Conservation (phyloP, 23 red algal genomes). For the Chondrus crispus region DNA sequence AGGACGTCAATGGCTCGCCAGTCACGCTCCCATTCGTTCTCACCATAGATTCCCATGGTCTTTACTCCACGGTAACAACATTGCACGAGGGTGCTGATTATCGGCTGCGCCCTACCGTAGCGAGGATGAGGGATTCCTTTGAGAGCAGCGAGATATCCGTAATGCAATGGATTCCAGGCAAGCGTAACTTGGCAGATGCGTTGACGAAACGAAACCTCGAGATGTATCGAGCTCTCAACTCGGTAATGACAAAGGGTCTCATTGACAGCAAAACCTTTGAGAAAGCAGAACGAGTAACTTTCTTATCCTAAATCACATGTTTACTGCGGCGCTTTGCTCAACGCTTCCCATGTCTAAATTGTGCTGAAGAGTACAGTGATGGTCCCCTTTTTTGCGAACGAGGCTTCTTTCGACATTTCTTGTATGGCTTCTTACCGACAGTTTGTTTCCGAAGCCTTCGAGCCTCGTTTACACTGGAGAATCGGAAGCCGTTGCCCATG, state of each 20-base stretch:
- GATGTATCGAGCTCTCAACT: slow-evolving; percentile 24
- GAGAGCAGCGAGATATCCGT: slow-evolving; percentile 1
- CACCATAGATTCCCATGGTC: slow-evolving; percentile 12
- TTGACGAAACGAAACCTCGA: slow-evolving; percentile 27
- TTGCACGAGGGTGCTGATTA: slow-evolving; percentile 40
- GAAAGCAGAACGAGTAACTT: background rate
- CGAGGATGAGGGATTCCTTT: slow-evolving; percentile 21
- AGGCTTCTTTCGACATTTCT: too few species aligned
- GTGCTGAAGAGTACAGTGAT: too few species aligned
- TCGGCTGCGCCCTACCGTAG: background rate
- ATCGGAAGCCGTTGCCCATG: too few species aligned
- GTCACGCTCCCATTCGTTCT: background rate
- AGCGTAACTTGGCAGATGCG: background rate
- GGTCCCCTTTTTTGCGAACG: too few species aligned
- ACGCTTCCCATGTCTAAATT: too few species aligned
- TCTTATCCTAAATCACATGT: too few species aligned
- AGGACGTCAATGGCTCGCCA: background rate
- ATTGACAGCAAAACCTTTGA: background rate
- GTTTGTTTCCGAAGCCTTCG: too few species aligned
- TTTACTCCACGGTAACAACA: slow-evolving; percentile 20
- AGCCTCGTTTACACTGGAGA: too few species aligned
- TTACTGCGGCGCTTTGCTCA: too few species aligned
- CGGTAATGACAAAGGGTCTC: background rate
- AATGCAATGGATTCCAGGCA: background rate
- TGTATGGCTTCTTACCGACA: too few species aligned